Percentiles rank a stretch among this genome's conserved stretches.
phyloP scores from a whole-genome alignment of 2,329 filamentous ascomycete genomes.

The Bipolaris cookei region DNA sequence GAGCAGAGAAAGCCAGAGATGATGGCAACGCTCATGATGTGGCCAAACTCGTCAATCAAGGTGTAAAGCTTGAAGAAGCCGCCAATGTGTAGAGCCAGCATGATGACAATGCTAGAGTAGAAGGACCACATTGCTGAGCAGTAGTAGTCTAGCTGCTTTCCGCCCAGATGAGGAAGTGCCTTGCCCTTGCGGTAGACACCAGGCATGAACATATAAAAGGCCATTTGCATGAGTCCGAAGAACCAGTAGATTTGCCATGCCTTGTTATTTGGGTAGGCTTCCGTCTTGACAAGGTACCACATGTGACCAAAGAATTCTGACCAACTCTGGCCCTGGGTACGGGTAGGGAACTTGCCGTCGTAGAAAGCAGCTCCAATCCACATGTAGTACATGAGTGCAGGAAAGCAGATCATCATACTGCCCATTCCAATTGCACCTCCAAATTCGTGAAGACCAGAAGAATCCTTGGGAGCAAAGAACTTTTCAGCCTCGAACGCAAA shows the following conservation, averaged over 20 bases:
- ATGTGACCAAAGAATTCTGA: constrained; percentile 75
- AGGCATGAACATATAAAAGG: constrained; percentile 83
- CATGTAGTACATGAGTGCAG: constrained; percentile 98
- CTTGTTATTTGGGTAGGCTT: constrained; percentile 79
- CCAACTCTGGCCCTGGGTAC: constrained; percentile 68
- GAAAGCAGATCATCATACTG: constrained; percentile 90
- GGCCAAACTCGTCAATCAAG: constrained; percentile 92
- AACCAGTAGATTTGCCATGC: constrained; percentile 96
- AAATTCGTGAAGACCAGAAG: constrained; percentile 73
- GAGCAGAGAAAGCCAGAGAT: constrained; percentile 85
- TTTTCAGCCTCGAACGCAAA: constrained; percentile 46
- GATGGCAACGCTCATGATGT: constrained; percentile 91
- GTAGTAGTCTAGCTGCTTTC: constrained; percentile 90
- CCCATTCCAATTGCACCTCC: constrained; percentile 82
- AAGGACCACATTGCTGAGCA: constrained; percentile 89
- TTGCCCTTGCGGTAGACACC: constrained; percentile 90
- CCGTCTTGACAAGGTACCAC: constrained; percentile 74
- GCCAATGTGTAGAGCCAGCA: constrained; percentile 76
- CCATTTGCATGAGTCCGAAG: constrained; percentile 84
- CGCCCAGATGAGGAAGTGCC: constrained; percentile 79
- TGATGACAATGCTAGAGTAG: constrained; percentile 80
- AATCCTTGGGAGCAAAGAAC: constrained; percentile 47
- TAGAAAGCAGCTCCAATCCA: constrained; percentile 97
- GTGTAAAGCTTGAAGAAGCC: constrained; percentile 89
- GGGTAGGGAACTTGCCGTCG: constrained; percentile 78